These are phyloP conservation scores for Dipteronia dyeriana DNA, from an alignment of 345 rosid genomes.

Conservation along the genomic window DNA sequence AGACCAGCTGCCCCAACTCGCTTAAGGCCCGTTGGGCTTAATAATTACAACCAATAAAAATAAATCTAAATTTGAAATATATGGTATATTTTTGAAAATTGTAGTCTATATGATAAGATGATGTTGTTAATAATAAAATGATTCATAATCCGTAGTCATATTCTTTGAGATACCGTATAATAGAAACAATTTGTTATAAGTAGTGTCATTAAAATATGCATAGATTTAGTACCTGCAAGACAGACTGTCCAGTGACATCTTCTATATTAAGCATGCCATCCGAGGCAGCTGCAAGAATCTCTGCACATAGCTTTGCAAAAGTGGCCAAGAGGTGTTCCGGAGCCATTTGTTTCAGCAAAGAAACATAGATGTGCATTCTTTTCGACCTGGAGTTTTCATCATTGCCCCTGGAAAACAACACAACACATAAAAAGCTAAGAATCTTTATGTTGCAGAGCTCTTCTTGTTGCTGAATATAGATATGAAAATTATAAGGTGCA, in stretches of 20 bases:
- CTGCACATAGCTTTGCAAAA: conserved; percentile 93
- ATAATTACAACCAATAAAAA: no score
- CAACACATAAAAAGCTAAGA: conserved; percentile 20
- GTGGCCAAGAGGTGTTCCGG: conserved; percentile 95
- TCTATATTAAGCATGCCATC: conserved; percentile 82
- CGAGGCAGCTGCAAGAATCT: conserved; percentile 92
- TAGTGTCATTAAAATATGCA: not conserved
- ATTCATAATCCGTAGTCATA: no score
- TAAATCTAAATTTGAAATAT: no score
- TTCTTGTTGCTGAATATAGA: conserved; percentile 3
- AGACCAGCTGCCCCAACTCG: no score
- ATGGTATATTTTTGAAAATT: no score
- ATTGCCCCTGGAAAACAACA: conserved; percentile 68
- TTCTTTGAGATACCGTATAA: no score
- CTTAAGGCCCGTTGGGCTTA: no score
- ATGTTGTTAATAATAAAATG: no score
- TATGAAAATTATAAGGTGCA: no score
- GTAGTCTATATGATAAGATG: no score
- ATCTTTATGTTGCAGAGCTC: conserved; percentile 14
- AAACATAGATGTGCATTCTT: conserved; percentile 78
- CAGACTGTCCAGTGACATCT: conserved; percentile 75
- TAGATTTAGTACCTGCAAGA: conserved; percentile 63
- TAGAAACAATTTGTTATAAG: not conserved
- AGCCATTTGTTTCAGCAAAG: conserved; percentile 93
- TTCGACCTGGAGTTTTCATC: conserved; percentile 75